Conservation (phyloP, 306 rosid species). For the Castanospermum australe region DNA sequence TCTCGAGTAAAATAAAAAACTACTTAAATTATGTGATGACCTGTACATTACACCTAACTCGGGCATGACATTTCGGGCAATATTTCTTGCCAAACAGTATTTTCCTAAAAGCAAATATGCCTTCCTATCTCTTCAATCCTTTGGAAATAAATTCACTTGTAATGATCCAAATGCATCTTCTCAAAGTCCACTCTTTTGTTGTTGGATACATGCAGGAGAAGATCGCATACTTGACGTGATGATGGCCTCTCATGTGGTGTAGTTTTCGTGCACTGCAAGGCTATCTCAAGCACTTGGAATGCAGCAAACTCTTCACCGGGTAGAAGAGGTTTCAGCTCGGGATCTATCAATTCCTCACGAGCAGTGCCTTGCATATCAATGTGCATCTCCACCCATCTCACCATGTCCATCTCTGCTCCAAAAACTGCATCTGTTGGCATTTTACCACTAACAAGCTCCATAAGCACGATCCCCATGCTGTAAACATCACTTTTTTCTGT, state of each 20-base stretch:
- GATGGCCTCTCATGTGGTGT: slow-evolving; percentile 78
- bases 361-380: slow-evolving; percentile 40
- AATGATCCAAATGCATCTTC: slow-evolving; percentile 41
- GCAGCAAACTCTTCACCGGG: slow-evolving; percentile 67
- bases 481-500: slow-evolving; percentile 89
- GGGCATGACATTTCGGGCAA: too few species aligned
- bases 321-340: slow-evolving; percentile 51
- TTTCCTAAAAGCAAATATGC: neutral
- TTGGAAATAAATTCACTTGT: neutral
- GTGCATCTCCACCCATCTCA: slow-evolving; percentile 78
- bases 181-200: slow-evolving; percentile 46
- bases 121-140: neutral
- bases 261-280: slow-evolving; percentile 77
- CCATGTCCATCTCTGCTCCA: slow-evolving; percentile 79
- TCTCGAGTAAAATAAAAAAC: too few species aligned
- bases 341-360: slow-evolving; percentile 61
- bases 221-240: slow-evolving; percentile 67
- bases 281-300: slow-evolving; percentile 85
- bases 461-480: slow-evolving; percentile 90
- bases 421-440: slow-evolving; percentile 71
- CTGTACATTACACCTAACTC: too few species aligned
- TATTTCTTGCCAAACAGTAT: too few species aligned
- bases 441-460: slow-evolving; percentile 88
- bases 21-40: too few species aligned
- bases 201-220: slow-evolving; percentile 56